These are phyloP conservation scores for Kodamaea jinghongensis DNA, from an alignment of 805 yeast genomes.

Conservation along the genomic window DNA sequence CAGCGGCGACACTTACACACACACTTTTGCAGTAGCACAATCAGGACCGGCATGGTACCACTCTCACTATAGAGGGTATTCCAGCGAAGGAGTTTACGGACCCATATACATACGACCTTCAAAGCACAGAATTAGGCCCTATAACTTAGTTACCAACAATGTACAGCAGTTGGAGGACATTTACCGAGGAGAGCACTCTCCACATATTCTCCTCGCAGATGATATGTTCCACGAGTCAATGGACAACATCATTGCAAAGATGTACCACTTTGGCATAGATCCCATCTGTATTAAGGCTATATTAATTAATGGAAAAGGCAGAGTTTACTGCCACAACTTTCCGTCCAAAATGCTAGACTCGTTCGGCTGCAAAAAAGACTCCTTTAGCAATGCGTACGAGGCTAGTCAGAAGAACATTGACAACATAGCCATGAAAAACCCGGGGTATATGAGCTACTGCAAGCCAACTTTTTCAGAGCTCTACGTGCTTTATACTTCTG, in stretches of 20 bases:
- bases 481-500: conserved; percentile 21
- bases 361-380: conserved; percentile 21
- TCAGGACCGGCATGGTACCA: conserved; percentile 58
- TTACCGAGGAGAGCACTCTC: conserved; percentile 21
- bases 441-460: conserved; percentile 25
- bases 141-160: conserved; percentile 22
- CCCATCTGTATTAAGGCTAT: conserved; percentile 32
- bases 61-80: conserved; percentile 47
- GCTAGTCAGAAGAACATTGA: conserved; percentile 14
- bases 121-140: conserved; percentile 27
- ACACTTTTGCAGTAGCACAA: conserved; percentile 41
- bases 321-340: conserved; percentile 21
- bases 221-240: conserved; percentile 40
- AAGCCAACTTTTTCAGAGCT: conserved; percentile 17
- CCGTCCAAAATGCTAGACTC: conserved; percentile 15
- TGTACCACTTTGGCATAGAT: conserved; percentile 31
- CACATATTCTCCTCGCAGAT: conserved; percentile 29
- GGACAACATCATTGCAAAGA: conserved; percentile 32
- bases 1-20: conserved; percentile 40
- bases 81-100: conserved; percentile 49
- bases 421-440: conserved; percentile 18
- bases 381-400: conserved; percentile 13
- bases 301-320: conserved; percentile 30
- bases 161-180: conserved; percentile 28
- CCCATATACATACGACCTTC: conserved; percentile 43